Conservation (phyloP, 2,329 filamentous ascomycete species). For the Colletotrichum tanaceti region DNA sequence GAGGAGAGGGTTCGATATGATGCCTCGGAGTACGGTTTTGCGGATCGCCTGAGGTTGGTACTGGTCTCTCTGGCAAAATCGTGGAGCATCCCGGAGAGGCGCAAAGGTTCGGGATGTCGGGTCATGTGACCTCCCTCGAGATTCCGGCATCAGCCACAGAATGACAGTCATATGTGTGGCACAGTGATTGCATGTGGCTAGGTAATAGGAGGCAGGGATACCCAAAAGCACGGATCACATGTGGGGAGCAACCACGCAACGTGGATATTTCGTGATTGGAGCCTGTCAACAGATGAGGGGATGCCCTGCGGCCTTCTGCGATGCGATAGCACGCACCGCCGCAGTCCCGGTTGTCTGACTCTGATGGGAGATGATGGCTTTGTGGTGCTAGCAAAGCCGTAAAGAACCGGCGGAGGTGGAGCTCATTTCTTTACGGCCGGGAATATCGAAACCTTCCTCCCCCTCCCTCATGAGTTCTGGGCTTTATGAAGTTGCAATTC, state of each 20-base stretch:
- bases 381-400: slow-evolving; percentile 29
- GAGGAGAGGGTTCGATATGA: slow-evolving; percentile 39
- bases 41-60: slow-evolving; percentile 36
- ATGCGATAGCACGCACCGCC: slow-evolving; percentile 22
- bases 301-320: slow-evolving; percentile 11
- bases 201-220: too few relatives aligned
- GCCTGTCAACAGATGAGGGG: slow-evolving; percentile 28
- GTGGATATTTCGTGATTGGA: slow-evolving; percentile 21
- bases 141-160: slow-evolving; percentile 22
- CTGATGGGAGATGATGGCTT: slow-evolving; percentile 12
- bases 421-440: slow-evolving; percentile 19
- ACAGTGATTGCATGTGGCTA: not conserved
- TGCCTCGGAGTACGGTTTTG: slow-evolving; percentile 40
- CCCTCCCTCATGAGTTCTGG: not conserved
- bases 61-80: slow-evolving; percentile 35
- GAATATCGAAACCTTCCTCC: slow-evolving; percentile 29
- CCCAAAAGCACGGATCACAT: slow-evolving; percentile 12
- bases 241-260: not conserved
- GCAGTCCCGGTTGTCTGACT: slow-evolving; percentile 29
- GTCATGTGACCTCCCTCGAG: slow-evolving; percentile 36
- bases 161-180: slow-evolving; percentile 1
- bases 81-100: slow-evolving; percentile 40
- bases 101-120: slow-evolving; percentile 37
- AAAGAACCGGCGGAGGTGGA: slow-evolving; percentile 37
- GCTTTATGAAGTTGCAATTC: slow-evolving; percentile 22